These are phyloP conservation scores for Avena insularis DNA, from an alignment of 176 grass and related monocot species.

Conservation along the genomic window DNA sequence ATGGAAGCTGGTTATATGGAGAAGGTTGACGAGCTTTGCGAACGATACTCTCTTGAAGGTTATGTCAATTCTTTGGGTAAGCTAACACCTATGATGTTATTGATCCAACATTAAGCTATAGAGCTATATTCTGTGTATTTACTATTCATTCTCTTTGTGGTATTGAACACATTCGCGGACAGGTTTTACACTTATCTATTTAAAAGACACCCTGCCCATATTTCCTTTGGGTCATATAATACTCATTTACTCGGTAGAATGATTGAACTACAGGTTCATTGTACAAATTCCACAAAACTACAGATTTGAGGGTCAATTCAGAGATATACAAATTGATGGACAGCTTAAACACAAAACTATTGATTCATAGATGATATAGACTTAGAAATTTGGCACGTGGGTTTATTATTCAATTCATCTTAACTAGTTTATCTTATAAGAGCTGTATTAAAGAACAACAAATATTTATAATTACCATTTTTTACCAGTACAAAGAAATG, in stretches of 20 bases:
- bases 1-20: constrained; percentile 97
- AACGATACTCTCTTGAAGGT: constrained; percentile 84
- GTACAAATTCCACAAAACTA: not conserved
- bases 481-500: constrained; percentile 13
- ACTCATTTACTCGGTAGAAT: constrained; percentile 1
- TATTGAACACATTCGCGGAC: not conserved
- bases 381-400: not conserved
- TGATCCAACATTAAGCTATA: constrained; percentile 19
- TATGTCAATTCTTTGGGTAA: constrained; percentile 84
- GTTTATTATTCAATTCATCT: not conserved
- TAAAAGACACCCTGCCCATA: not conserved
- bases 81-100: constrained; percentile 3
- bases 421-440: constrained; percentile 11
- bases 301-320: not conserved
- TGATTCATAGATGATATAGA: constrained; percentile 21
- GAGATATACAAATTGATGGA: not conserved
- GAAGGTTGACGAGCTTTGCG: constrained; percentile 89
- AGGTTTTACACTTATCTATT: constrained; percentile 21
- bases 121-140: constrained; percentile 29
- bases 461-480: constrained; percentile 18
- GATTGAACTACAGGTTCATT: not conserved
- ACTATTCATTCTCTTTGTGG: not conserved
- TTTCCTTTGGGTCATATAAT: constrained; percentile 12
- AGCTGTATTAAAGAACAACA: not conserved
- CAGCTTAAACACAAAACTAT: not conserved